Evolutionary conservation across 169 alveolate species (phyloP).

Genomic region (Plasmodium berghei): DNA sequence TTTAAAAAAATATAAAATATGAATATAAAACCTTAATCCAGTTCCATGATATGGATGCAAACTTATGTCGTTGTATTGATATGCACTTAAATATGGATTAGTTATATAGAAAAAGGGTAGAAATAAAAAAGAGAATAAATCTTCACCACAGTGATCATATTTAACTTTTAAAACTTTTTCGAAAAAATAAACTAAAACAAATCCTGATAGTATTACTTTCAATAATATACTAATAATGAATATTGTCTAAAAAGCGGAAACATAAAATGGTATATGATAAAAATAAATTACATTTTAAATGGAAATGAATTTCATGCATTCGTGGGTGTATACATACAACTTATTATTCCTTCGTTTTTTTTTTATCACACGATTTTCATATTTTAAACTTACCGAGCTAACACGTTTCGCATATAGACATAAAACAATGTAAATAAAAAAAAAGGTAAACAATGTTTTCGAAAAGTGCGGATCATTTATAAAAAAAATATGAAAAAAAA

Average conservation of each 20-base stretch:
- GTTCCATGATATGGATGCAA: constrained; percentile 74
- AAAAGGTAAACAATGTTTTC: constrained; percentile 32
- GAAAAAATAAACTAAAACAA: constrained; percentile 47
- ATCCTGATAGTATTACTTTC: constrained; percentile 45
- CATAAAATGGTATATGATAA: not conserved
- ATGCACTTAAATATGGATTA: constrained; percentile 53
- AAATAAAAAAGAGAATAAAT: constrained; percentile 42
- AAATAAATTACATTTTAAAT: not conserved
- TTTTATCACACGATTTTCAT: not conserved
- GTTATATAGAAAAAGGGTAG: constrained; percentile 48
- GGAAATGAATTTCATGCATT: not conserved
- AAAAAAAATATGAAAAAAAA: constrained; percentile 60
- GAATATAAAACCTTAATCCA: constrained; percentile 42
- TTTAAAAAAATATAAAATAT: constrained; percentile 32
- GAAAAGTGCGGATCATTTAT: constrained; percentile 33
- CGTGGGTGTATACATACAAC: not conserved
- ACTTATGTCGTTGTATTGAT: constrained; percentile 59
- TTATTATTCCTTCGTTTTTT: not conserved
- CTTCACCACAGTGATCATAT: constrained; percentile 68
- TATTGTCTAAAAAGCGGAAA: constrained; percentile 7
- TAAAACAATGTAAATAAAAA: constrained; percentile 24
- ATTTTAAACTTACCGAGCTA: constrained; percentile 33
- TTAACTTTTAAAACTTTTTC: constrained; percentile 39
- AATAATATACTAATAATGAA: constrained; percentile 26
- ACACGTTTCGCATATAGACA: constrained; percentile 65